These are phyloP conservation scores for Macadamia integrifolia DNA, from an alignment of 164 flowering plant genomes.

Conservation along the genomic window DNA sequence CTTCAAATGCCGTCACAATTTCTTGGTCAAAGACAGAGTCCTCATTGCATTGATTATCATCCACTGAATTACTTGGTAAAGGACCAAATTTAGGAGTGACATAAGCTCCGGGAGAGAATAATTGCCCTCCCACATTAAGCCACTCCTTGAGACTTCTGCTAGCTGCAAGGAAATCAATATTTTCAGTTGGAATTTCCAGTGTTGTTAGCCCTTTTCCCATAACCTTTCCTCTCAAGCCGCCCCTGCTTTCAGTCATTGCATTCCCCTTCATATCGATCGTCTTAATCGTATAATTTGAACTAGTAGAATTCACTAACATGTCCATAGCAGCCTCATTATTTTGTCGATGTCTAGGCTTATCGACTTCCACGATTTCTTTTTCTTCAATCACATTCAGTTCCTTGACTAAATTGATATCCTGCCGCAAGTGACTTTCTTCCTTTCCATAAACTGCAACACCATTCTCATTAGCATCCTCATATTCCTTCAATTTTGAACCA, in stretches of 20 bases:
- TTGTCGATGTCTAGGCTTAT: not conserved
- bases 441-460: not conserved
- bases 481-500: not conserved
- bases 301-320: not conserved
- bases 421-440: no score
- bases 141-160: constrained; percentile 20
- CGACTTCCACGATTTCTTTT: not conserved
- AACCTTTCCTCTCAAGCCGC: constrained; percentile 25
- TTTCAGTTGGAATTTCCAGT: constrained; percentile 20
- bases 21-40: constrained; percentile 26
- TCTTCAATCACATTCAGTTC: not conserved
- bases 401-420: not conserved
- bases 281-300: not conserved
- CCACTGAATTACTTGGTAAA: not conserved
- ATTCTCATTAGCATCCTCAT: not conserved
- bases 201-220: constrained; percentile 23
- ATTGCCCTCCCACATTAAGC: constrained; percentile 17
- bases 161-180: constrained; percentile 22
- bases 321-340: not conserved
- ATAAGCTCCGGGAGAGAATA: constrained; percentile 20
- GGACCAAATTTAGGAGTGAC: constrained; percentile 35
- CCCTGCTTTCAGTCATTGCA: not conserved
- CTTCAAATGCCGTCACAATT: constrained; percentile 33
- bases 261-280: constrained; percentile 8
- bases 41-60: constrained; percentile 8